These are phyloP conservation scores for Ganoderma meredithae DNA, from an alignment of 1,284 basidiomycete species.

Conservation along the genomic window DNA sequence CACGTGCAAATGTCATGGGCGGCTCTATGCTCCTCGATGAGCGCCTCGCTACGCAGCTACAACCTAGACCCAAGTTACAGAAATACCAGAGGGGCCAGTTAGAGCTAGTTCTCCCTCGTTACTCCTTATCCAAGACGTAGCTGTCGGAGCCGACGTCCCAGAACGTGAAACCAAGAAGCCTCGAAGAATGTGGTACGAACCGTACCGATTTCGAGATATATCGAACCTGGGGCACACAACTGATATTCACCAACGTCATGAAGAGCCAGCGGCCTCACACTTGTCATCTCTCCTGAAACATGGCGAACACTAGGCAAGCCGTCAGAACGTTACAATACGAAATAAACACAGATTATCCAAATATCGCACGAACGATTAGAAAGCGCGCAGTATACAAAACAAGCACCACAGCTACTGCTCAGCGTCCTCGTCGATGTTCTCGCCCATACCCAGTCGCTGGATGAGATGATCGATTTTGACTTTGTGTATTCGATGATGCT, in stretches of 20 bases:
- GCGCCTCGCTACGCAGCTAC: no score
- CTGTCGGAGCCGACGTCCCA: no score
- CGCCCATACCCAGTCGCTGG: slow-evolving; percentile 61
- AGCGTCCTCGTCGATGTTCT: slow-evolving; percentile 53
- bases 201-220: no score
- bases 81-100: no score
- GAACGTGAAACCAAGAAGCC: no score
- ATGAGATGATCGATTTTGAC: slow-evolving; percentile 82
- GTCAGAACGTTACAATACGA: not conserved
- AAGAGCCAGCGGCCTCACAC: not conserved
- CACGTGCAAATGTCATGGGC: no score
- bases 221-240: no score
- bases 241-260: not conserved
- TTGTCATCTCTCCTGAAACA: not conserved
- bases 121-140: no score
- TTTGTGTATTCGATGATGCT: slow-evolving; percentile 86
- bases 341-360: not conserved
- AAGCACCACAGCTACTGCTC: slow-evolving; percentile 25
- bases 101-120: no score
- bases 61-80: no score
- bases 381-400: not conserved
- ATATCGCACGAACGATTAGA: not conserved
- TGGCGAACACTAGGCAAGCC: not conserved
- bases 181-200: no score
- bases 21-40: no score